phyloP scores from a whole-genome alignment of 352 stramenopile species.

The Thraustochytrium sp. region DNA sequence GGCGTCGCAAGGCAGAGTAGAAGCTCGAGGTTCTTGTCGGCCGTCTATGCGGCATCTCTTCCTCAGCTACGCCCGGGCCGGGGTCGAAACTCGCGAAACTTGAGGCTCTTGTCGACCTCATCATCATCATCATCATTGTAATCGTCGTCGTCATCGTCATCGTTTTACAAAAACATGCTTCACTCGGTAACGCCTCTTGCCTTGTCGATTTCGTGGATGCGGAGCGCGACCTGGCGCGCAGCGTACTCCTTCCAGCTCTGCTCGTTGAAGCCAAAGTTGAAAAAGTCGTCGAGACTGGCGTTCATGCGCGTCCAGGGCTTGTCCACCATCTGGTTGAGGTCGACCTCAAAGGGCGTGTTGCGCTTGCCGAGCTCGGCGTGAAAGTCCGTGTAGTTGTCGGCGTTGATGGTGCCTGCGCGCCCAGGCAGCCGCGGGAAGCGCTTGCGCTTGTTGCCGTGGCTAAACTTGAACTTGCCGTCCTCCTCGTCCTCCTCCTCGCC shows the following conservation, averaged over 20 bases:
- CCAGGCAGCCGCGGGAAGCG: neutral
- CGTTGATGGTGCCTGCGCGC: constrained; percentile 12
- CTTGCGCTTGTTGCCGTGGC: constrained; percentile 5
- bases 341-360: constrained; percentile 43
- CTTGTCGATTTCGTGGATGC: constrained; percentile 36
- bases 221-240: constrained; percentile 31
- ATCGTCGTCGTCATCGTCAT: neutral
- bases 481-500: constrained; percentile 24
- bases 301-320: constrained; percentile 37
- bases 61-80: no score
- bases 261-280: constrained; percentile 47
- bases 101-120: no score
- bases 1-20: no score
- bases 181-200: neutral
- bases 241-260: constrained; percentile 41
- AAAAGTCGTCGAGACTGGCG: constrained; percentile 43
- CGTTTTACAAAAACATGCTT: neutral
- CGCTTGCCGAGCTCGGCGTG: constrained; percentile 13
- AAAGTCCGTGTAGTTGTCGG: constrained; percentile 30
- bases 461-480: constrained; percentile 34
- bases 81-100: no score
- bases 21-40: no score
- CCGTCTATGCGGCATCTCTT: no score
- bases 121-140: no score
- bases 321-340: constrained; percentile 34